Evolutionary conservation across 139 green algal genomes (phyloP), one percentile per base, ranked within the genome.

Genomic region (Mesotaenium endlicherianum): DNA sequence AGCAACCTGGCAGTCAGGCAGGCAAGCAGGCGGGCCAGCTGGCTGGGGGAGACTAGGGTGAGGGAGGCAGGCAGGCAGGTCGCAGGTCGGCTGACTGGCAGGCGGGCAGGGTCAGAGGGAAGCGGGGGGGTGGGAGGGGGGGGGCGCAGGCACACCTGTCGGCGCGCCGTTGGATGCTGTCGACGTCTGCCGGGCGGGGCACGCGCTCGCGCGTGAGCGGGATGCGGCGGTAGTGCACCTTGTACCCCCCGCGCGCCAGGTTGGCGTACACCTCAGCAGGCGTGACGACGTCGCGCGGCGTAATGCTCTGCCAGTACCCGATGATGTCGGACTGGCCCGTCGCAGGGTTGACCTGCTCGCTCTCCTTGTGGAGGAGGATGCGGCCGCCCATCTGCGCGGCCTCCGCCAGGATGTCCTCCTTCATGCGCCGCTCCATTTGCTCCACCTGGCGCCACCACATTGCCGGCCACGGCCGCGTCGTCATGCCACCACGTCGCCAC

Each of bases 391-490:
- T 81, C 47, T 58, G 70, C 0, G 20, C 38, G 31, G 88, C 93
- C 88, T 98, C 95, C 14, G 82, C 77, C 80, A 97, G 85, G 47
- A 98, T 89, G 67, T 98, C 95, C 36, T 90, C 86, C 89, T 95
- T 95, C 45, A 98, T 90, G 0, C 94, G 90, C 75, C 88, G 84
- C 91, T 98, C 95, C 95, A 98, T 98, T n/a, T 85, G 55, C 86
- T 97, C 93, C 58, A 98, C 78, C 64, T 75, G 64, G 40, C 14
- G 14, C 14, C 49, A 59, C n/a, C n/a, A n/a, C n/a, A n/a, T n/a
- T n/a, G n/a, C n/a, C n/a, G n/a, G n/a, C n/a, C n/a, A n/a, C n/a
- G n/a, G n/a, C n/a, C n/a, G n/a, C n/a, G n/a, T n/a, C n/a, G n/a
- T n/a, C n/a, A n/a, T n/a, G n/a, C n/a, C n/a, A n/a, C n/a, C n/a